Base-by-base conservation (phyloP, 2,329 filamentous ascomycete genomes). In the Epichloe brachyelytri region DNA sequence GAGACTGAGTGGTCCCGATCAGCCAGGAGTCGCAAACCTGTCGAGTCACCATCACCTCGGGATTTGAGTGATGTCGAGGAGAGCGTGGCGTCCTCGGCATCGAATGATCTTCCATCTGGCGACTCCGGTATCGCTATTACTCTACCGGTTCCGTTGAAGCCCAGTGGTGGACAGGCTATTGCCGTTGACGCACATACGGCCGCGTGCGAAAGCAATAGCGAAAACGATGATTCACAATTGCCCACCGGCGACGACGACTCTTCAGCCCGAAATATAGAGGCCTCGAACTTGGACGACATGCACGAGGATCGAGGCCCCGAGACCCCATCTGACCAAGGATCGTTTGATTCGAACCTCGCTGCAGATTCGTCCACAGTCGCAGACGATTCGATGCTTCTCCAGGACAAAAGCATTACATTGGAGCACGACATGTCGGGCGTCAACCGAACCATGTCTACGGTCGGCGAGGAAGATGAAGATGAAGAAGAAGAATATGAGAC, bases 1-100 rank as follows among this genome's bases (percentile, higher is more conserved):
- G 80, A 87, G 57, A 77, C 80, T 20, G 80, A 90, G 57, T 77
- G 71, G 69, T 48, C 47, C 15, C 53, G 17, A 17, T 46, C 43
- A 11, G 12, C 33, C 14, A 22, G 20, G 15, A 46, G 39, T 20
- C 53, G 41, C 41, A 39, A 46, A 34, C 26, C 36, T n/a, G 19
- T 30, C 11, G 45, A 46, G 19, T 46, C 49, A 40, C 22, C 51
- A 22, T 38, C 20, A 22, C 15, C 44, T 15, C 37, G 33, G n/a
- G 14, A 38, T 43, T 12, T 26, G 14, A 46, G 44, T 11, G 38
- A 45, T 12, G 20, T 40, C 20, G 20, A 20, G 15, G 43, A 50
- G 33, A 41, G 44, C 20, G 30, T 8, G n/a, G 15, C 10, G 5
- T 52, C 26, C 19, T 41, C 30, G 15, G 19, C 43, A 14, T 39